Base-by-base conservation (phyloP, 129 eudicot genomes). In the Deinandra increscens region DNA sequence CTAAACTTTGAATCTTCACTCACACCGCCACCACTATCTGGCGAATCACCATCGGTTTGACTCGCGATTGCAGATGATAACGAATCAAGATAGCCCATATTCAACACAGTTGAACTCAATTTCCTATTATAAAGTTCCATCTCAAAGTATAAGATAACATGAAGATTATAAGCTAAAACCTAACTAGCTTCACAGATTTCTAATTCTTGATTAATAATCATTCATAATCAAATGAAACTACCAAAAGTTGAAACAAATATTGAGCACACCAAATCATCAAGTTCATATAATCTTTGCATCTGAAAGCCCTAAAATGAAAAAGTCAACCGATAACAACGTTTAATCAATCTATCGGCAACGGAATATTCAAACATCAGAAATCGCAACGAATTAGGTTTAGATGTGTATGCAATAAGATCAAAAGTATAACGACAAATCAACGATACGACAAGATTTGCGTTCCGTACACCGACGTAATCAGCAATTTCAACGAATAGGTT, bases 1-100 rank as follows among this genome's bases (percentile, higher is more conserved):
- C 86, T 83, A 74, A 93, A 93, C 60, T 86, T 93, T 6, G 90
- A 89, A 71, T 92, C 87, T 70, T 92, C 91, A 37, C 98, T 92
- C 86, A 77, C 43, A 8, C 81, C 81, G 6, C 81, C 76, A 41
- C 81, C 81, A 29, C 71, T 69, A 33, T 17, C 81, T 0, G 81
- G 81, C 0, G 81, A 69, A 9, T 69, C 81, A 19, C 71, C 81
- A 43, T 70, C 63, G 17, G 81, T 33, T 61, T 69, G 76, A 77
- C 66, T 66, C 71, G 75, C 26, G 4, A 48, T 49, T 15, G 80
- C 64, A 2, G 78, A 23, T 53, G 72, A 50, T 66, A 75, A 20
- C 5, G 71, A 77, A 70, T 77, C 34, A 14, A 69, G 76, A 64
- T 75, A 75, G 55, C 79, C 79, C 79, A 75, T 75, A 41, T 65